Base-by-base conservation (phyloP, 345 rosid species). In the Lepidium aucheri region DNA sequence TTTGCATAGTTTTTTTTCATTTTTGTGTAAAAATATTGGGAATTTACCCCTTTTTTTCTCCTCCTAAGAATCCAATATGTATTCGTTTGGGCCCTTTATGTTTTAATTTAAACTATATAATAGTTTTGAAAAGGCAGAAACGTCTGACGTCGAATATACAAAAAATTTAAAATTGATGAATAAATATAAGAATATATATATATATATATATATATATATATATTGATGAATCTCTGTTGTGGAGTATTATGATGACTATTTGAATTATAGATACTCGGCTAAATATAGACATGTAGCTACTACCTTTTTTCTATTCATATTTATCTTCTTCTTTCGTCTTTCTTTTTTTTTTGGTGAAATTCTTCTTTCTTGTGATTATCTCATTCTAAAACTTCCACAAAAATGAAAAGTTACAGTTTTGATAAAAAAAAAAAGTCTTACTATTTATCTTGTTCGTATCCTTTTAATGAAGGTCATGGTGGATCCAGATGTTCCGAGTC, bases 401-500 rank as follows among this genome's bases (percentile, higher is more conserved):
- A 43, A 20, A n/a, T n/a, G n/a, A n/a, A n/a, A n/a, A n/a, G n/a
- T n/a, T n/a, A n/a, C n/a, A n/a, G n/a, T n/a, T n/a, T n/a, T n/a
- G n/a, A n/a, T n/a, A n/a, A n/a, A n/a, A n/a, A n/a, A n/a, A n/a
- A n/a, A n/a, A n/a, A n/a, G 1, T 28, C 32, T 6, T 28, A 28
- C 6, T 32, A 12, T 17, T 56, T 22, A 17, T 40, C 4, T 59
- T 33, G 1, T 3, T 16, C 18, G 12, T 33, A 6, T 6, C 32
- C 6, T 15, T 66, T 60, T 60, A 12, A 57, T 74, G 28, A 57
- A 75, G 78, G 78, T 75, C 8, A 75, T 75, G 78, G 78, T 75
- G 71, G 78, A 75, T 75, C 78, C 78, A 24, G 78, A 75, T 75
- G 78, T 59, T 47, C 78, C 78, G 0, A 75, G 78, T 58, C 78